Base-by-base conservation (phyloP, 2,329 filamentous ascomycete genomes). In the Thielaviopsis cerberus region DNA sequence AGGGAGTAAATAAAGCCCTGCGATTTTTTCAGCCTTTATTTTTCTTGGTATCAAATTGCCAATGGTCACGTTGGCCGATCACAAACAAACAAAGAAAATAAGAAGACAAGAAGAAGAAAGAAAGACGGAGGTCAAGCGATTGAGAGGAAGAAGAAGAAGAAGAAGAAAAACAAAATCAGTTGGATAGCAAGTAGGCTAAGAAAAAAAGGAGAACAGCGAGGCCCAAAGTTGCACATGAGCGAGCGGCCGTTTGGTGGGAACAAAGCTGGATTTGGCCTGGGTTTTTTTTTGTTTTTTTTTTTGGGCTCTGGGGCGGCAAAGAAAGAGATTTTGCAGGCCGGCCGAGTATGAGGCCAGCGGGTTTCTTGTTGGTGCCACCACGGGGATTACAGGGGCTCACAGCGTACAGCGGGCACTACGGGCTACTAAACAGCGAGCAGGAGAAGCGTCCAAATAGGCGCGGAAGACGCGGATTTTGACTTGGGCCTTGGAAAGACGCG, bases 391-490 rank as follows among this genome's bases (percentile, higher is more conserved):
- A 41, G 34, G 15, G 34, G 34, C 34, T 41, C n/a, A n/a, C n/a
- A n/a, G n/a, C n/a, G n/a, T n/a, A n/a, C n/a, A n/a, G 34, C 34
- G 34, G 34, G 34, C 34, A 13, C n/a, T 5, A 41, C 2, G 10
- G 34, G 6, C 34, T 17, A 41, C 34, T 41, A 41, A 41, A n/a
- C 6, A 41, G 34, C 6, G 34, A n/a, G 2, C 4, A 41, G 63
- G 62, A 61, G n/a, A n/a, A n/a, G n/a, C n/a, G n/a, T n/a, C n/a
- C n/a, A 61, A 62, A 63, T 62, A 64, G 58, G 57, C 64, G 62
- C 64, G 62, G 59, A 63, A 59, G 61, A 64, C 62, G 59, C 62
- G 59, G 62, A 55, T 59, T 57, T 52, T 23, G 34, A 52, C 34
- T 54, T 26, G 53, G 52, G 55, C 54, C 58, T 54, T 57, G 26